phyloP scores from a whole-genome alignment of 257 asterid genomes.

The Anisodus tanguticus region DNA sequence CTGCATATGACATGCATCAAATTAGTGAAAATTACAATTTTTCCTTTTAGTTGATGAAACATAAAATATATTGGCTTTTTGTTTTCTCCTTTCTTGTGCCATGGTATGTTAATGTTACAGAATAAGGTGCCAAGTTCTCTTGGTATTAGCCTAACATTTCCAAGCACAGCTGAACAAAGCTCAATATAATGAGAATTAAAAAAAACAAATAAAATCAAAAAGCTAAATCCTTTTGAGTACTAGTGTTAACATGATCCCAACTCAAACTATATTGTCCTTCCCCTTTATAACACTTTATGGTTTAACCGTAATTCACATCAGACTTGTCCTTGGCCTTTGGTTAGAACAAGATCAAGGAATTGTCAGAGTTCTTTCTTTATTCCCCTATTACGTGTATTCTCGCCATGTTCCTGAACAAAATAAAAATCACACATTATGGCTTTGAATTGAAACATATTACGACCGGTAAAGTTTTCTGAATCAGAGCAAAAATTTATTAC shows the following conservation, averaged over 20 bases:
- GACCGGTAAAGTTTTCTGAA: background rate
- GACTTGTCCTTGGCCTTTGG: background rate
- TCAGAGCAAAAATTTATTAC: background rate
- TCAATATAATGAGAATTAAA: background rate
- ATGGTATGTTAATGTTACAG: constrained; percentile 9
- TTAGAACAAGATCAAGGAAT: background rate
- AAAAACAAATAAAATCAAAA: background rate
- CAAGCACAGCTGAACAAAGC: constrained; percentile 8
- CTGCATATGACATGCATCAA: constrained; percentile 43
- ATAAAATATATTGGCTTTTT: background rate
- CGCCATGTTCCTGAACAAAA: background rate
- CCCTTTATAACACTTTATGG: background rate
- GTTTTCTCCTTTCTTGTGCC: constrained; percentile 9
- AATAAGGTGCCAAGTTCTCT: background rate
- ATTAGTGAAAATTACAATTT: background rate
- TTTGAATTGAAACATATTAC: background rate
- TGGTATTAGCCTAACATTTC: background rate
- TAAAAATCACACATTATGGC: background rate
- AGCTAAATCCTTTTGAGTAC: background rate
- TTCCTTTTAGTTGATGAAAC: background rate
- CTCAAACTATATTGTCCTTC: background rate
- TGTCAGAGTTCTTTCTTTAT: background rate
- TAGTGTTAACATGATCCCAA: background rate
- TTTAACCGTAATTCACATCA: background rate
- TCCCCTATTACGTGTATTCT: background rate